Evolutionary conservation across 805 yeast species (phyloP).

Genomic region (Candida namnaoensis): DNA sequence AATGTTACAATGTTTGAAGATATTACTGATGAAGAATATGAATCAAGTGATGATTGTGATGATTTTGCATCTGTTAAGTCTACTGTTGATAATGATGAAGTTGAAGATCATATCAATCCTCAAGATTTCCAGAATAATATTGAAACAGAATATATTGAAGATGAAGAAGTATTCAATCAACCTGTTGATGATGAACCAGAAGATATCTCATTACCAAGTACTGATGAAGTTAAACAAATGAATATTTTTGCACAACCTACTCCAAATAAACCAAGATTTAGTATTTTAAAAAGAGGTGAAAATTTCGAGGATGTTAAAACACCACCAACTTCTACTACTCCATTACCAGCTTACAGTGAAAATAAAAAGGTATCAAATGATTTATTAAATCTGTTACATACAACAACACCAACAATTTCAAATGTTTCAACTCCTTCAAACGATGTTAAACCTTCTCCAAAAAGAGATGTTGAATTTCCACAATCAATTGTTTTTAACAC

Average conservation of each 20-base stretch:
- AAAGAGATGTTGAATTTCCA: too few species aligned
- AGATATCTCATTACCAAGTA: neutral
- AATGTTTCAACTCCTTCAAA: too few species aligned
- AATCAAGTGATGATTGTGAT: slow-evolving; percentile 1
- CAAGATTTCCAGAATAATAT: slow-evolving; percentile 17
- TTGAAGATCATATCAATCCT: slow-evolving; percentile 5
- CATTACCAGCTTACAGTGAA: neutral
- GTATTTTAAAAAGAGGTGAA: slow-evolving; percentile 28
- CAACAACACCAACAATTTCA: neutral
- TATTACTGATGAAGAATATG: slow-evolving; percentile 12
- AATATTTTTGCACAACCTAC: neutral
- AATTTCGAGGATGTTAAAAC: slow-evolving; percentile 11
- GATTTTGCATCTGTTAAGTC: neutral
- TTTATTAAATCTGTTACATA: slow-evolving; percentile 1
- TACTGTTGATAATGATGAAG: neutral
- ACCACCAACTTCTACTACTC: neutral
- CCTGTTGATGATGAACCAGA: slow-evolving; percentile 7
- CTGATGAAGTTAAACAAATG: neutral
- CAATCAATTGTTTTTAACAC: too few species aligned
- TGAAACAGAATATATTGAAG: slow-evolving; percentile 12
- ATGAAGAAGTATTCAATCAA: slow-evolving; percentile 5
- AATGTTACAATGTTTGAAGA: slow-evolving; percentile 15
- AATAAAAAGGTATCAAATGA: slow-evolving; percentile 1
- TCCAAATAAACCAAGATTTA: slow-evolving; percentile 21
- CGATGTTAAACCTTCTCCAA: too few species aligned